Evolutionary conservation across 73 alveolate genomes (phyloP).

Genomic region (Loxodes magnus): DNA sequence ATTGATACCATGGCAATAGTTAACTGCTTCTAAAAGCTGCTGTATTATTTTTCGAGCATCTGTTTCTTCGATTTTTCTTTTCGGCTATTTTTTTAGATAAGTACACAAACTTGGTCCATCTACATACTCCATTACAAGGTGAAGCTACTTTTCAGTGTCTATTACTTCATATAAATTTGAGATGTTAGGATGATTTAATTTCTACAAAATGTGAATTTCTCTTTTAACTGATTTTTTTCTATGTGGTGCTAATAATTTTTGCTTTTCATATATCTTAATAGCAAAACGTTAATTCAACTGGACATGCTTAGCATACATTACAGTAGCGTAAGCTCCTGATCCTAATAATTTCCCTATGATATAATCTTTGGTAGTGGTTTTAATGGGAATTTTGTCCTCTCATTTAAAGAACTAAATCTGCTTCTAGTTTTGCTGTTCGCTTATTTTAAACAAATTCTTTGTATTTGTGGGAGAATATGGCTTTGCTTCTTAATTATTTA

Average conservation of each 20-base stretch:
- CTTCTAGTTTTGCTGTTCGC: too few species aligned
- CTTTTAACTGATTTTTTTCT: conserved; percentile 60
- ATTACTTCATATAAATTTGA: conserved; percentile 81
- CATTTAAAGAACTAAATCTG: too few species aligned
- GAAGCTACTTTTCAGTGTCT: conserved; percentile 54
- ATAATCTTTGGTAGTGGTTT: too few species aligned
- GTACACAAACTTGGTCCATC: conserved; percentile 29
- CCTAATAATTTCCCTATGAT: conserved; percentile 28
- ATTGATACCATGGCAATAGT: conserved; percentile 41
- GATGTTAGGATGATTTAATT: conserved; percentile 71
- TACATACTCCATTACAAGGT: conserved; percentile 51
- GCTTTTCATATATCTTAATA: conserved; percentile 72
- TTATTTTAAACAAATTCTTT: too few species aligned
- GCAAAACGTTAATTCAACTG: conserved; percentile 55
- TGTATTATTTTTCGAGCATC: conserved; percentile 48
- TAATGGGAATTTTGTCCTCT: too few species aligned
- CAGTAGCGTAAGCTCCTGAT: conserved; percentile 51
- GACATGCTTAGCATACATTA: conserved; percentile 17
- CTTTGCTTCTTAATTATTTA: too few species aligned
- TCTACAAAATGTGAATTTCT: conserved; percentile 60
- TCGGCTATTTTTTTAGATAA: conserved; percentile 30
- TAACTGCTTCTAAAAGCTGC: conserved; percentile 46
- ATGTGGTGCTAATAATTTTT: conserved; percentile 54
- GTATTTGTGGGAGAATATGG: too few species aligned
- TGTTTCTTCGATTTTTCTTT: conserved; percentile 37